Evolutionary conservation across 1,139 yeast species (phyloP).

Genomic region (Geotrichum candidum): DNA sequence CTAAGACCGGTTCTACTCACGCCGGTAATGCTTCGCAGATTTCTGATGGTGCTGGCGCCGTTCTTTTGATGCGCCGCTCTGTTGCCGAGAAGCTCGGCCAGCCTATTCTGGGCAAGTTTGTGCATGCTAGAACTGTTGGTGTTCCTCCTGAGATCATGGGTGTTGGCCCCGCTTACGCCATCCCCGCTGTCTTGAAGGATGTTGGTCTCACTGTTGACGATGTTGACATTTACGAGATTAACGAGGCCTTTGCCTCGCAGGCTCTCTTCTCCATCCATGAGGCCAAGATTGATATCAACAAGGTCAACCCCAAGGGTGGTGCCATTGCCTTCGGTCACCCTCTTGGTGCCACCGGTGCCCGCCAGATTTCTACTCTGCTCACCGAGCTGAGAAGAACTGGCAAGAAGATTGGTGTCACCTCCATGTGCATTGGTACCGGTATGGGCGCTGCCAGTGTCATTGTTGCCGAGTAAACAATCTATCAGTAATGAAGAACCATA

Average conservation of each 20-base stretch:
- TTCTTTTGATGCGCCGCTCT: constrained; percentile 79
- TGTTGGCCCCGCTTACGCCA: constrained; percentile 91
- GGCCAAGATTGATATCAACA: constrained; percentile 59
- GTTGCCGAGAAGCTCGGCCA: constrained; percentile 69
- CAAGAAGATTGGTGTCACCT: constrained; percentile 82
- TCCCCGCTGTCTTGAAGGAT: constrained; percentile 69
- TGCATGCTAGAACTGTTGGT: constrained; percentile 72
- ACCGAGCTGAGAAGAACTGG: constrained; percentile 59
- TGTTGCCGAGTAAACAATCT: constrained; percentile 52
- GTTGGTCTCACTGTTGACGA: constrained; percentile 60
- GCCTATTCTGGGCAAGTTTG: constrained; percentile 65
- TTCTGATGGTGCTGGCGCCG: constrained; percentile 93
- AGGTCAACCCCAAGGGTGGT: constrained; percentile 90
- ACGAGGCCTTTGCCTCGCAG: constrained; percentile 96
- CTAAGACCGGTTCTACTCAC: constrained; percentile 73
- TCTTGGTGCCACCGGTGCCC: constrained; percentile 90
- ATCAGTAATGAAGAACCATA: background rate
- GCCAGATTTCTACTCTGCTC: constrained; percentile 84
- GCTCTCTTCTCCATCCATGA: constrained; percentile 68
- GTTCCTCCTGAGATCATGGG: constrained; percentile 98
- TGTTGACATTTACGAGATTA: constrained; percentile 73
- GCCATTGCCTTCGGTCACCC: constrained; percentile 97
- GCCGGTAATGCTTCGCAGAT: constrained; percentile 97
- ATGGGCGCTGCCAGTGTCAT: constrained; percentile 95
- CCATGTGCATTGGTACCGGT: constrained; percentile 98